These are phyloP conservation scores for Apiotrichum gamsii DNA, from an alignment of 1,284 basidiomycete genomes.

Conservation along the genomic window DNA sequence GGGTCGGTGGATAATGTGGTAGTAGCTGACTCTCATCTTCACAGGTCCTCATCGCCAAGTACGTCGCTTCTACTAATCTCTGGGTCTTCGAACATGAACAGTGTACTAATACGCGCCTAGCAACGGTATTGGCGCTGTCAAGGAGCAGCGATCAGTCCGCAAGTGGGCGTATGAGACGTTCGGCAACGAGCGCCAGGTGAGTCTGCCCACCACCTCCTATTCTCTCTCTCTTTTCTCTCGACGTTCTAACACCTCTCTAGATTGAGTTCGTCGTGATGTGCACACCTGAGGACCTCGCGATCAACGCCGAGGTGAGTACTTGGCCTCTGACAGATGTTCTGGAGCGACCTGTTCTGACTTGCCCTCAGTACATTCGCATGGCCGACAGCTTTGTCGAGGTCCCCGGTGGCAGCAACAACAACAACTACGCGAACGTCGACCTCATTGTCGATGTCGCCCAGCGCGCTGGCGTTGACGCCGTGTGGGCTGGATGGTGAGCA, in stretches of 20 bases:
- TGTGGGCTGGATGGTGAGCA: constrained; percentile 95
- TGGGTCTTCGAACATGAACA: no score
- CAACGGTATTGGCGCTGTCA: constrained; percentile 98
- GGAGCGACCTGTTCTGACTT: no score
- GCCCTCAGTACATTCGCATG: constrained; percentile 99
- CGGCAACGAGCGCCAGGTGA: no score
- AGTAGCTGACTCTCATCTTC: constrained; percentile 1
- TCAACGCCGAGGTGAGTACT: constrained; percentile 99
- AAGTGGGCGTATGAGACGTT: constrained; percentile 99
- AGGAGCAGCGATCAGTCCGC: constrained; percentile 96
- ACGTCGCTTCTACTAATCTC: no score
- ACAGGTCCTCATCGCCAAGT: constrained; percentile 93
- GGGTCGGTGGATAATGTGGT: not conserved
- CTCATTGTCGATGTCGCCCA: constrained; percentile 98
- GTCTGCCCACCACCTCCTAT: no score
- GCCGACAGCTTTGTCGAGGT: constrained; percentile 99
- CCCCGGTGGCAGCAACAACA: constrained; percentile 96
- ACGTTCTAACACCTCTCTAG: constrained; percentile 56
- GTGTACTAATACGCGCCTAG: no score
- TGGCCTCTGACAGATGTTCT: no score
- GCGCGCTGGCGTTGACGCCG: constrained; percentile 93
- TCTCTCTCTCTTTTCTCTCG: no score
- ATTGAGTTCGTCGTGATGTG: constrained; percentile 99
- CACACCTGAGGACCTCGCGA: constrained; percentile 89
- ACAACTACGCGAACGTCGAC: constrained; percentile 99